phyloP scores from a whole-genome alignment of 129 eudicot species.

The Flaveria linearis region DNA sequence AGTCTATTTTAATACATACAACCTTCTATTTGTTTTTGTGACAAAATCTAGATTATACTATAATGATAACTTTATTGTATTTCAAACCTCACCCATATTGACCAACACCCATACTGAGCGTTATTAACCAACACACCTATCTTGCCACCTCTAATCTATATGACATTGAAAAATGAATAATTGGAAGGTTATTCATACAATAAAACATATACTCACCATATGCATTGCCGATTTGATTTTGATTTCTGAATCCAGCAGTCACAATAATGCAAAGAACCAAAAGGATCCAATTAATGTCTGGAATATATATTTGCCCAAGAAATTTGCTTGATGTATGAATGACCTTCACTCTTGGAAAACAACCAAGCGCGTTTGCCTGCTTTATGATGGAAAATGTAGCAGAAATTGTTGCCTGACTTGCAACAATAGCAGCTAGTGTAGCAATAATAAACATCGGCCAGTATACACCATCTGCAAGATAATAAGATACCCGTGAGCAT shows the following conservation, averaged over 20 bases:
- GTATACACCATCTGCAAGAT: slow-evolving; percentile 70
- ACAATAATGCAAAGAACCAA: slow-evolving; percentile 91
- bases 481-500: not conserved
- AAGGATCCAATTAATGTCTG: slow-evolving; percentile 93
- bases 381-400: slow-evolving; percentile 89
- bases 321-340: slow-evolving; percentile 87
- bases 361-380: slow-evolving; percentile 87
- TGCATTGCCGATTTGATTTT: slow-evolving; percentile 91
- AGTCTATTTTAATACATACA: not conserved
- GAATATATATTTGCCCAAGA: slow-evolving; percentile 86
- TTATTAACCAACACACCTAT: not conserved
- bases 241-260: slow-evolving; percentile 80
- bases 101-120: not conserved
- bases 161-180: not conserved
- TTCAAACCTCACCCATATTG: too few relatives aligned
- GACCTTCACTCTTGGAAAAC: slow-evolving; percentile 94
- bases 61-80: not conserved
- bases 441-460: slow-evolving; percentile 90
- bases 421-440: slow-evolving; percentile 86
- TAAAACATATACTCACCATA: slow-evolving; percentile 57
- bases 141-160: slow-evolving; percentile 2
- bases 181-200: not conserved
- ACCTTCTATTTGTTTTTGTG: not conserved
- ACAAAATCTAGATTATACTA: not conserved
- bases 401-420: slow-evolving; percentile 93